phyloP scores from a whole-genome alignment of 1,139 yeast species.

The Wickerhamomyces sp. region DNA sequence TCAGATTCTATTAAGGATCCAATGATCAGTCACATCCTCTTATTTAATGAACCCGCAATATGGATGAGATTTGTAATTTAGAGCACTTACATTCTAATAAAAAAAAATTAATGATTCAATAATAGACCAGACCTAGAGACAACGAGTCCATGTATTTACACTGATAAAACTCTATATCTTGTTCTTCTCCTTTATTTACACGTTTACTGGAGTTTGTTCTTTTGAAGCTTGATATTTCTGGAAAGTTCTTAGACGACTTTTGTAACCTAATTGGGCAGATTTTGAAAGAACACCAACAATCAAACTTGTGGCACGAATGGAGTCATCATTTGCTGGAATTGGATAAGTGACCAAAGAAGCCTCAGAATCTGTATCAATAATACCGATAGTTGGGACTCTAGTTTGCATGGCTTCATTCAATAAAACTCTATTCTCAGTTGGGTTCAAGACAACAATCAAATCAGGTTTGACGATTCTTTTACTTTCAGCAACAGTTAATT shows the following conservation, averaged over 20 bases:
- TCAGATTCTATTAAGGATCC: too few relatives aligned
- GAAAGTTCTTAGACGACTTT: conserved; percentile 27
- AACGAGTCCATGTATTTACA: neutral
- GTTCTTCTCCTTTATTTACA: neutral
- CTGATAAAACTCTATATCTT: neutral
- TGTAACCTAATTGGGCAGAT: conserved; percentile 78
- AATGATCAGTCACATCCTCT: too few relatives aligned
- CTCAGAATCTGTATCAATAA: conserved; percentile 91
- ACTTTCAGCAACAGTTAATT: conserved; percentile 40
- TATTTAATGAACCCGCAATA: too few relatives aligned
- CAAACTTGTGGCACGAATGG: conserved; percentile 74
- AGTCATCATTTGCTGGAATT: conserved; percentile 94
- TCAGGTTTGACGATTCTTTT: conserved; percentile 72
- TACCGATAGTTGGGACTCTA: conserved; percentile 89
- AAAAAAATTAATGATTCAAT: too few relatives aligned
- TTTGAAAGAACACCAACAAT: conserved; percentile 78
- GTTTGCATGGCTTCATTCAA: conserved; percentile 76
- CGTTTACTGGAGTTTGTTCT: neutral
- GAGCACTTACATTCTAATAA: too few relatives aligned
- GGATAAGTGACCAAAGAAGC: conserved; percentile 89
- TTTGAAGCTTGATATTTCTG: conserved; percentile 2
- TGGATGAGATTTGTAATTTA: too few relatives aligned
- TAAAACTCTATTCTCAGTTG: conserved; percentile 80
- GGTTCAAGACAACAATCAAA: conserved; percentile 78
- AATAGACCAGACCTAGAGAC: neutral